A percentile compares a stretch with the other conserved stretches of the same genome.
phyloP scores from a whole-genome alignment of 768 basidiomycete genomes.

The Astraeus odoratus region DNA sequence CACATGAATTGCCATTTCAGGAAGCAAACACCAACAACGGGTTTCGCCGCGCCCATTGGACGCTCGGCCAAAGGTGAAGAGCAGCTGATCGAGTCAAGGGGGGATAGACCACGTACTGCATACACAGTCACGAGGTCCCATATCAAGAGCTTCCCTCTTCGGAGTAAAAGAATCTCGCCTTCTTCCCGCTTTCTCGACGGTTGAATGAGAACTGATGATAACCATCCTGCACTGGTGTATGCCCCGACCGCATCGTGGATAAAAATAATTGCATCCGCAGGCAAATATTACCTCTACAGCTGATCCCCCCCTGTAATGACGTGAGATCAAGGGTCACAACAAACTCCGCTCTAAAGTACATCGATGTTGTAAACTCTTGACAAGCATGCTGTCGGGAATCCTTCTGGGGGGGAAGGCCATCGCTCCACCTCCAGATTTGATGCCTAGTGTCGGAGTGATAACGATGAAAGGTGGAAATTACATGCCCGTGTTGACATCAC shows the following conservation, averaged over 20 bases:
- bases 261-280: too few species aligned
- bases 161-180: too few species aligned
- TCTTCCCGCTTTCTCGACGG: too few species aligned
- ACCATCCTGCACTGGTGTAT: too few species aligned
- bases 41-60: not conserved
- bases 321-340: not conserved
- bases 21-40: not conserved
- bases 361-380: not conserved
- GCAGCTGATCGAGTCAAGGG: too few species aligned
- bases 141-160: too few species aligned
- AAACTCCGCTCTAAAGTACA: not conserved
- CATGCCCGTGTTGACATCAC: not conserved
- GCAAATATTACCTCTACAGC: too few species aligned
- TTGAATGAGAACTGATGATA: too few species aligned
- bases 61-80: too few species aligned
- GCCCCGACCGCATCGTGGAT: too few species aligned
- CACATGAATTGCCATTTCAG: not conserved
- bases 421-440: slow-evolving; percentile 8
- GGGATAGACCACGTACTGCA: not conserved
- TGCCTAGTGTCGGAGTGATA: not conserved
- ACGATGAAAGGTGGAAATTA: not conserved
- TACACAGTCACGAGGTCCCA: not conserved
- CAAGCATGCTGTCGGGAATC: not conserved
- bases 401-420: not conserved
- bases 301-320: too few species aligned